Evolutionary conservation across 2,329 filamentous ascomycete species (phyloP), one percentile per base, ranked within the genome.

Genomic region (Pseudogymnoascus sp.): DNA sequence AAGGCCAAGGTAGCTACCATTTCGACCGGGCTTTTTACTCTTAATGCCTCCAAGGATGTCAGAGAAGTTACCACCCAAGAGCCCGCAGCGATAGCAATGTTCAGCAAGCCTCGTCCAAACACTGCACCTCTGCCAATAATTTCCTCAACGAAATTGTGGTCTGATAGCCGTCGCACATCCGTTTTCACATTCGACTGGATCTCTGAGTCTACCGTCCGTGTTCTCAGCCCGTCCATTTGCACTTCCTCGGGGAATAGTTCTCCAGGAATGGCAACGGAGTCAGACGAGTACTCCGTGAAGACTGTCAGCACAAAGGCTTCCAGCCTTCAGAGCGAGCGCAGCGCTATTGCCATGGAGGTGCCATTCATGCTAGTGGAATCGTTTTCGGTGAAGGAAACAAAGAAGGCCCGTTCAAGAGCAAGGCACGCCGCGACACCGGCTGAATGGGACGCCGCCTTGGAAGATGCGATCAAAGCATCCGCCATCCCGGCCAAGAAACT

Each of bases 281-380:
- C 70, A 14, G 72, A 73, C 58, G 58, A 67, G 9, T 69, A 68
- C 8, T 73, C 72, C 1, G 52, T 73, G 23, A 68, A 64, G 49
- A 72, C 71, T 28, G 69, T 66, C 2, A 72, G 70, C 64, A 72
- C 70, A 3, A 71, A 71, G 61, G 72, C 71, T 41, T 73, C 72
- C 5, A 64, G 60, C 11, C 42, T 65, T 11, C 60, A 52, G 52
- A 65, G 62, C 58, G 71, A 70, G 4, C 25, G 71, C 7, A 68
- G 64, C 33, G 38, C 61, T 9, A 30, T 61, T 30, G 49, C 61
- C 8, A 36, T 62, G 23, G 25, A 61, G 30, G 38, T 38, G 11
- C 59, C 35, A 52, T 63, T 62, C 35, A 62, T 58, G 23, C 36
- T 60, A 19, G 60, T 41, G 30, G 59, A 59, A 28, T 38, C 49